These are phyloP conservation scores for Apophysomyces trapeziformis DNA, from an alignment of 371 early-diverging fungal species.

Conservation along the genomic window DNA sequence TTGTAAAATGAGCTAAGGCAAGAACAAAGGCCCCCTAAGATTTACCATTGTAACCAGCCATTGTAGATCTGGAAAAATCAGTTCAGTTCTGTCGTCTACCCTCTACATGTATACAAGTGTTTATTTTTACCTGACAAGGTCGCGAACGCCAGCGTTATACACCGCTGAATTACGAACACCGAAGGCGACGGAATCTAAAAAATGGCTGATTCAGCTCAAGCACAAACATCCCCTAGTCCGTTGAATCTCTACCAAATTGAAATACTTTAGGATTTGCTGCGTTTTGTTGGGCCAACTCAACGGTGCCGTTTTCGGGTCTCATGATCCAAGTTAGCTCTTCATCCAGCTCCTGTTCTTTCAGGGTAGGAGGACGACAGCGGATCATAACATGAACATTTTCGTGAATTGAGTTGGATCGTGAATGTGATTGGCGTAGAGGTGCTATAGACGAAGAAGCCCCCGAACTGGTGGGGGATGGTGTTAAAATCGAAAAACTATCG, in stretches of 20 bases:
- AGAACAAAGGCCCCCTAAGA: not conserved
- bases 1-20: not conserved
- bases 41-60: conserved; percentile 30
- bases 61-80: conserved; percentile 7
- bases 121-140: conserved; percentile 38
- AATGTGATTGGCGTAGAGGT: not conserved
- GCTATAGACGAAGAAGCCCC: not conserved
- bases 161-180: conserved; percentile 34
- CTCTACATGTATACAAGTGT: not conserved
- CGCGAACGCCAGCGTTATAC: conserved; percentile 33
- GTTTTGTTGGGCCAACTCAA: conserved; percentile 2
- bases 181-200: conserved; percentile 14
- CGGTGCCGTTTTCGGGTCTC: conserved; percentile 20
- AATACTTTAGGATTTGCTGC: not conserved
- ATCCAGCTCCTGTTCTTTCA: conserved; percentile 21
- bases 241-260: conserved; percentile 21
- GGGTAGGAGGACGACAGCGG: conserved; percentile 41
- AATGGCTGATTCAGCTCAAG: not conserved
- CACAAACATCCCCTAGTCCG: too few species aligned
- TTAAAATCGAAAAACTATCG: not conserved
- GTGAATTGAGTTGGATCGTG: not conserved
- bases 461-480: not conserved
- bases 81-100: not conserved
- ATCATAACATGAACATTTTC: conserved; percentile 52
- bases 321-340: conserved; percentile 33